phyloP scores from a whole-genome alignment of 2,329 filamentous ascomycete species.

The Penicillium sp. region DNA sequence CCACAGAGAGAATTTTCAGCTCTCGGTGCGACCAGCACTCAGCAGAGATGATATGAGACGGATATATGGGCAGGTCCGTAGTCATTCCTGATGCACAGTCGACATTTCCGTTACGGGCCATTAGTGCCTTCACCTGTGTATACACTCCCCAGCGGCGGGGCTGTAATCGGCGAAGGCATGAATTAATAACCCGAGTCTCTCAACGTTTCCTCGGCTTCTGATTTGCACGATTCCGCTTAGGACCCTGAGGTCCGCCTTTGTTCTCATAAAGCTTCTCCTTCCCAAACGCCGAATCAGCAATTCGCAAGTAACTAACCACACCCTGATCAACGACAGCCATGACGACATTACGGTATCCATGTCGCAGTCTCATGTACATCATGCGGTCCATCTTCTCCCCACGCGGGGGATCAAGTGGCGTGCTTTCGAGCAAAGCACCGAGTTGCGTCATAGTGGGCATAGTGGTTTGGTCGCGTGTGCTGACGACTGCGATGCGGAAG shows the following conservation, averaged over 20 bases:
- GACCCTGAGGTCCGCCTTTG: conserved; percentile 27
- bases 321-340: conserved; percentile 88
- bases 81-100: background rate
- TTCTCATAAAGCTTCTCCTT: conserved; percentile 68
- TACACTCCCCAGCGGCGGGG: background rate
- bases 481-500: conserved; percentile 79
- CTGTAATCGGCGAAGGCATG: background rate
- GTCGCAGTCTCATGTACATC: conserved; percentile 75
- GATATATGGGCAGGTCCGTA: background rate
- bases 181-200: background rate
- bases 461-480: conserved; percentile 65
- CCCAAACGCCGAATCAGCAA: conserved; percentile 77
- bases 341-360: conserved; percentile 80
- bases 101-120: background rate
- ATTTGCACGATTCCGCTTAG: conserved; percentile 27
- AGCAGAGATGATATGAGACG: background rate
- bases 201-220: conserved; percentile 34
- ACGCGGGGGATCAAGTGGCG: conserved; percentile 65
- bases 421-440: conserved; percentile 67
- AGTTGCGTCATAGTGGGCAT: conserved; percentile 75
- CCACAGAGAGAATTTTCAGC: background rate
- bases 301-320: conserved; percentile 79
- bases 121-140: background rate
- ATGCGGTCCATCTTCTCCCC: conserved; percentile 50
- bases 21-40: background rate